Conservation (phyloP, 805 yeast species). For the Peterozyma toletana region DNA sequence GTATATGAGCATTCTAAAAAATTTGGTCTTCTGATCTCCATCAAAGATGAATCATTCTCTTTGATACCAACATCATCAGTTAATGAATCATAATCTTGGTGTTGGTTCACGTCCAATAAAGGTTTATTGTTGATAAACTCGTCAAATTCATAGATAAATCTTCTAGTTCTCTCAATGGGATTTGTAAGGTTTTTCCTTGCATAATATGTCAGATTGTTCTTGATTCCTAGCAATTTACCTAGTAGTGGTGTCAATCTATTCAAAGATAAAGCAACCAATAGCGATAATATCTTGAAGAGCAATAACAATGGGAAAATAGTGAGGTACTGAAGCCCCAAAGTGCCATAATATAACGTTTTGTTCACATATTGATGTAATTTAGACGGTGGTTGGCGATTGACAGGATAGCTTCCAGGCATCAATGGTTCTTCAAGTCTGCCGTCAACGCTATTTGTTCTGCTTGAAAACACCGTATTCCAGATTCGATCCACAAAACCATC, state of each 20-base stretch:
- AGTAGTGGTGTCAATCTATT: constrained; percentile 16
- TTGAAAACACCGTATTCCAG: no score
- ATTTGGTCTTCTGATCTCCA: constrained; percentile 20
- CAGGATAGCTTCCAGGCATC: constrained; percentile 18
- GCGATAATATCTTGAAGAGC: constrained; percentile 13
- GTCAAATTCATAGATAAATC: constrained; percentile 24
- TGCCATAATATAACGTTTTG: constrained; percentile 6
- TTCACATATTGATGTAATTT: constrained; percentile 14
- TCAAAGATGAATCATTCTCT: constrained; percentile 9
- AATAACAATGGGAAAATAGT: constrained; percentile 19
- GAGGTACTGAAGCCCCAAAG: constrained; percentile 12
- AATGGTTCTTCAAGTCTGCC: neutral
- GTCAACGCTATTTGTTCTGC: neutral
- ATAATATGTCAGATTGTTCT: constrained; percentile 11
- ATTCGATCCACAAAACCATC: no score
- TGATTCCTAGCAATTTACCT: constrained; percentile 13
- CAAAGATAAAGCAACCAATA: constrained; percentile 12
- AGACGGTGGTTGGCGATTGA: constrained; percentile 8
- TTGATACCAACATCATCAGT: constrained; percentile 9
- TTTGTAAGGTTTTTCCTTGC: constrained; percentile 9
- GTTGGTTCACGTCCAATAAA: neutral
- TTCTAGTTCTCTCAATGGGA: constrained; percentile 24
- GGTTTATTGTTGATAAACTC: constrained; percentile 12
- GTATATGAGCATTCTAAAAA: constrained; percentile 75
- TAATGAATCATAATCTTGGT: neutral